These are phyloP conservation scores for Cytospora piceae DNA, from an alignment of 2,329 filamentous ascomycete genomes.

Conservation along the genomic window DNA sequence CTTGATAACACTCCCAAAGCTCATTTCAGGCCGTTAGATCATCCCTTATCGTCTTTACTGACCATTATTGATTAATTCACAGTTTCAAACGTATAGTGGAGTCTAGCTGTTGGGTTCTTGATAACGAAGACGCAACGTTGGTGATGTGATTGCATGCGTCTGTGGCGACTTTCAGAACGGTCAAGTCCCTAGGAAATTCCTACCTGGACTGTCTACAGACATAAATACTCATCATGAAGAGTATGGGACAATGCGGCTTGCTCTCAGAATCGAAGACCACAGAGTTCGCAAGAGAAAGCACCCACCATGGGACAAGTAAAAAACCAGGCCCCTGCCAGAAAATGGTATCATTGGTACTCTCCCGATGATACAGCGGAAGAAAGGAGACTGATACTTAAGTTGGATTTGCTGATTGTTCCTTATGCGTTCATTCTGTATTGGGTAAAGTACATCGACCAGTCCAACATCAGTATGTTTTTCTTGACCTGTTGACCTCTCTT, in stretches of 20 bases:
- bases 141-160: slow-evolving; percentile 8
- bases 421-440: slow-evolving; percentile 33
- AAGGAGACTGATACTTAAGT: slow-evolving; percentile 31
- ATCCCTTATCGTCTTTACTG: slow-evolving; percentile 1
- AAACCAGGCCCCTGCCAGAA: background rate
- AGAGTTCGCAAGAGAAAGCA: background rate
- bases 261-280: background rate
- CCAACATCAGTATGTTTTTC: slow-evolving; percentile 30
- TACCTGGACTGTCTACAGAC: background rate
- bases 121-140: background rate
- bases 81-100: background rate
- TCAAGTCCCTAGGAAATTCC: background rate
- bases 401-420: slow-evolving; percentile 33
- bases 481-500: background rate
- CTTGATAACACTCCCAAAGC: background rate
- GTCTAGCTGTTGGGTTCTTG: background rate
- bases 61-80: background rate
- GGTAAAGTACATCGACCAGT: slow-evolving; percentile 34
- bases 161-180: slow-evolving; percentile 4
- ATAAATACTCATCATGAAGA: background rate
- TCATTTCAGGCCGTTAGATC: background rate
- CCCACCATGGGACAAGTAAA: background rate
- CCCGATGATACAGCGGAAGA: slow-evolving; percentile 32
- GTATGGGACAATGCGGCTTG: background rate
- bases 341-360: slow-evolving; percentile 34